Evolutionary conservation across 305 asterid species (phyloP), one percentile per base, ranked within the genome.

Genomic region (Solanum hybrid): DNA sequence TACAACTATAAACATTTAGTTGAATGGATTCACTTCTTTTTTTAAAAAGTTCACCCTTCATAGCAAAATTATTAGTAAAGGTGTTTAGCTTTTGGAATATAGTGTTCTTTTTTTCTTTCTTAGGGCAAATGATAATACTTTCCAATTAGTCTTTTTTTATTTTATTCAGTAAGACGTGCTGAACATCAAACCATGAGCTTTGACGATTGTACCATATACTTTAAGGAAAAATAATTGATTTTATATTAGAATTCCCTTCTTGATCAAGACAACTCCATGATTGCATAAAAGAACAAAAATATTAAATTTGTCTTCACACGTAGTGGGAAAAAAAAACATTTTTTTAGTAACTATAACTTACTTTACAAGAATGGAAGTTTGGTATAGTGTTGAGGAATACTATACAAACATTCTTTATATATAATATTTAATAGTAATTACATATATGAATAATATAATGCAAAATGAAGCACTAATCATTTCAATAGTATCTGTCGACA

Each of bases 401-500:
- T 86, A 29, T 86, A 86, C 11, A 57, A 57, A 61, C 71, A 69
- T 34, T 51, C 51, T 34, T 35, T 16, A 34, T 35, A 80, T 31
- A 29, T 13, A 29, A 14, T 31, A 78, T 35, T 20, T 34, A 78
- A 78, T 22, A n/a, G 31, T 29, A 29, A 29, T 29, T 29, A 2
- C 33, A 31, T 31, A 31, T 31, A 31, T 16, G 1, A 84, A 18
- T 40, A 64, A 64, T 11, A 11, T 69, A 29, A 46, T 29, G 87
- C 74, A 84, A 84, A 77, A 84, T 84, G 42, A 46, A 84, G 87
- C 28, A 51, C 87, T 84, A 84, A 84, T 46, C 75, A 51, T 84
- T 84, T 84, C 74, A 74, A 74, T 36, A 36, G 89, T 90, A 81
- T 89, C 74, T 87, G 90, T 89, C 88, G 93, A 95, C 96, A 94